phyloP scores from a whole-genome alignment of 1,139 yeast species.

The Pichia sp. region DNA sequence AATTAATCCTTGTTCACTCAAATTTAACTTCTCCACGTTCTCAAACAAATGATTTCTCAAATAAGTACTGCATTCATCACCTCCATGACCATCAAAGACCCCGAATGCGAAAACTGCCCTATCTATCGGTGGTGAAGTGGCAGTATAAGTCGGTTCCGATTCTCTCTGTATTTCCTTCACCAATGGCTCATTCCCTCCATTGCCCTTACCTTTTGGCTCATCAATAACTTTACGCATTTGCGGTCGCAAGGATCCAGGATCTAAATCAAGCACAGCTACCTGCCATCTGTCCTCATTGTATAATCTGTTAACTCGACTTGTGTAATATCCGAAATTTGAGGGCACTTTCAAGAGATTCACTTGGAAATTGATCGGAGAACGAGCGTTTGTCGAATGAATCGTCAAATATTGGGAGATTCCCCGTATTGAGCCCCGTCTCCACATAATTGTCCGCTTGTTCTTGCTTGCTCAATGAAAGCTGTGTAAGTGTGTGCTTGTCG shows the following conservation, averaged over 20 bases:
- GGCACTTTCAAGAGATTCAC: slow-evolving; percentile 54
- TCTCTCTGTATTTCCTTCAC: slow-evolving; percentile 1
- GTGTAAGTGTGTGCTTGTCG: no score
- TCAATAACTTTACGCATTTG: no score
- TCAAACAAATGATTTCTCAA: slow-evolving; percentile 47
- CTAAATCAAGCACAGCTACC: slow-evolving; percentile 6
- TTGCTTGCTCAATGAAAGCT: no score
- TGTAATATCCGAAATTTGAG: slow-evolving; percentile 70
- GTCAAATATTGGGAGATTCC: slow-evolving; percentile 17
- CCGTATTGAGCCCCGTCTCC: slow-evolving; percentile 3
- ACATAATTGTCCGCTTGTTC: slow-evolving; percentile 1
- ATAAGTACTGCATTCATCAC: slow-evolving; percentile 62
- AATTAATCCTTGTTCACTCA: slow-evolving; percentile 27
- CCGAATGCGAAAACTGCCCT: slow-evolving; percentile 52
- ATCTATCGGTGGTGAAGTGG: slow-evolving; percentile 6
- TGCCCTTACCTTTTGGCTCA: no score
- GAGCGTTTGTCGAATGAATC: slow-evolving; percentile 12
- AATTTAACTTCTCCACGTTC: slow-evolving; percentile 43
- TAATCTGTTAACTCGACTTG: slow-evolving; percentile 68
- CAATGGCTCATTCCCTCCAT: slow-evolving; percentile 4
- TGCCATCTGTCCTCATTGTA: slow-evolving; percentile 77
- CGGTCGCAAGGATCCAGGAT: slow-evolving; percentile 1
- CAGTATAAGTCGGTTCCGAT: slow-evolving; percentile 4
- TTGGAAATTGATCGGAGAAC: slow-evolving; percentile 17
- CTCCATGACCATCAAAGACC: slow-evolving; percentile 94